phyloP scores from a whole-genome alignment of 2,329 filamentous ascomycete genomes.

The Diaporthe vexans region DNA sequence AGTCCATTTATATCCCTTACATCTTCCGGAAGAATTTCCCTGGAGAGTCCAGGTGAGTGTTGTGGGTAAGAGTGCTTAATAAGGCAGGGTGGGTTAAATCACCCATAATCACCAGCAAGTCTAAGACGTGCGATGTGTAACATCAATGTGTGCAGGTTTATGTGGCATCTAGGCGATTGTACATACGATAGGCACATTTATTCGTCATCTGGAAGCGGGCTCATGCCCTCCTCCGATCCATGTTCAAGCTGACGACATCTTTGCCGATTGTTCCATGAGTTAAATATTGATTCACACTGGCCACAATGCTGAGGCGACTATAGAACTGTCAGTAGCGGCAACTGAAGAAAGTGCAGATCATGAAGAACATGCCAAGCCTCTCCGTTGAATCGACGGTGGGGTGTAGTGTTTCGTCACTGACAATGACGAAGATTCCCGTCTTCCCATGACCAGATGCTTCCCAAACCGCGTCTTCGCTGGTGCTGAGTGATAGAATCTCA shows the following conservation, averaged over 20 bases:
- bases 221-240: background rate
- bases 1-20: too few species aligned
- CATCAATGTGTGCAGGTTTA: background rate
- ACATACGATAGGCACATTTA: background rate
- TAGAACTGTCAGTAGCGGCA: too few species aligned
- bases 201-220: background rate
- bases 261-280: background rate
- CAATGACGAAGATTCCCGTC: background rate
- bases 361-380: background rate
- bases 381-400: background rate
- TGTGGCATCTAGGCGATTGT: background rate
- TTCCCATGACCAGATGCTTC: background rate
- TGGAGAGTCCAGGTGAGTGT: too few species aligned
- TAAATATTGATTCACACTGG: too few species aligned
- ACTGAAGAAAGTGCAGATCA: too few species aligned
- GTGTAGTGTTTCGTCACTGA: background rate
- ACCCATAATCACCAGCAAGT: too few species aligned
- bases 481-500: background rate
- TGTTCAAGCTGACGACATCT: background rate
- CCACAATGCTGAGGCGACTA: too few species aligned
- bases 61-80: too few species aligned
- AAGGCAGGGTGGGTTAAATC: too few species aligned
- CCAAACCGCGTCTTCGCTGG: background rate
- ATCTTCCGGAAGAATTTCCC: too few species aligned
- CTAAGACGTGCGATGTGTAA: too few species aligned